Conservation (phyloP, 2,329 filamentous ascomycete species). For the Ramularia collo-cygni region DNA sequence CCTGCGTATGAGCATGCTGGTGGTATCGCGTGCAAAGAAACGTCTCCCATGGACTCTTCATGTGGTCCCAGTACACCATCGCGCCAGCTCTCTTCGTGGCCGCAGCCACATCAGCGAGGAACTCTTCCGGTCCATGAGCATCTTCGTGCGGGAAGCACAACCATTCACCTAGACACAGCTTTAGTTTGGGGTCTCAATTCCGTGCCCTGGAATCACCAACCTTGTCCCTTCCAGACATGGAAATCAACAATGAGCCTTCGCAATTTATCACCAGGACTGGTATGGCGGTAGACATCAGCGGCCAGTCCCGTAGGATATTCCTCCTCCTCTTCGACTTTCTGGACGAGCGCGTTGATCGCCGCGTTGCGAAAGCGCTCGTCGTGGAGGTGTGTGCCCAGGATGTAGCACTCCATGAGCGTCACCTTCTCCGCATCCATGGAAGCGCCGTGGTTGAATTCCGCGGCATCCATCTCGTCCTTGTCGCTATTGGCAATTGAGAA, state of each 20-base stretch:
- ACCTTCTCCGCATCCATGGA: conserved; percentile 16
- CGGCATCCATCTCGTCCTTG: conserved; percentile 4
- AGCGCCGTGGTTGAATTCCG: not conserved
- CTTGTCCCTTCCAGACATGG: conserved; percentile 19
- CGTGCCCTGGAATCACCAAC: conserved; percentile 2
- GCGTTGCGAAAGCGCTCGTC: conserved; percentile 24
- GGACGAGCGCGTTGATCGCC: conserved; percentile 17
- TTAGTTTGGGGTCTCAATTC: not conserved
- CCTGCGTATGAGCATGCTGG: conserved; percentile 7
- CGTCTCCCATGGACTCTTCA: conserved; percentile 13
- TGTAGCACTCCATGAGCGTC: conserved; percentile 17
- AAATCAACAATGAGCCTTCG: conserved; percentile 17
- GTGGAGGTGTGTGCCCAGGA: conserved; percentile 19
- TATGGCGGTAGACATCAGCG: conserved; percentile 12
- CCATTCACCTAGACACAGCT: conserved; percentile 7
- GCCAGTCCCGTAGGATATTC: conserved; percentile 19
- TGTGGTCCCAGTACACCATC: conserved; percentile 4
- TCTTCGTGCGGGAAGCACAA: conserved; percentile 16
- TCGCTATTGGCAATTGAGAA: conserved; percentile 10
- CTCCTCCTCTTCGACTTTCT: conserved; percentile 5
- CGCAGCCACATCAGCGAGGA: conserved; percentile 8
- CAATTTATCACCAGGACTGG: conserved; percentile 12
- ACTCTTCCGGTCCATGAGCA: conserved; percentile 11
- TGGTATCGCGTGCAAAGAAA: conserved; percentile 12
- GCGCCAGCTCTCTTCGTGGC: conserved; percentile 4